Base-by-base conservation (phyloP, 768 basidiomycete species). In the Panellus pusillus region DNA sequence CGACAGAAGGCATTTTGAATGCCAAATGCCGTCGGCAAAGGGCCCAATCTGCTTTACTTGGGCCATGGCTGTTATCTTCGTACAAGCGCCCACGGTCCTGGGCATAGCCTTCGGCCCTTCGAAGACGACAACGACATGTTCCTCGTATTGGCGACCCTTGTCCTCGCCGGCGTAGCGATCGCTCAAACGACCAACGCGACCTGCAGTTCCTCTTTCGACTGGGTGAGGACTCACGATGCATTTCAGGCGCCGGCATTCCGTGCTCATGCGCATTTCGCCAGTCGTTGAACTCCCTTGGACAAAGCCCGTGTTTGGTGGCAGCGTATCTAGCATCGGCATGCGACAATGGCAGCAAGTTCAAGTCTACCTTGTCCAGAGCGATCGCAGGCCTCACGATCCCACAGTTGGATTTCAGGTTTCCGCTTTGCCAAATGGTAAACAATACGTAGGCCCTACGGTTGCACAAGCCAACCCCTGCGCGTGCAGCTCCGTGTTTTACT, bases 401-500 rank as follows among this genome's bases (percentile, higher is more conserved):
- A 17, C 48, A 76, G 75, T 52, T 15, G 24, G 24, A 24, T 79
- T 76, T 57, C 63, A 54, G 6, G 62, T 81, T 18, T 61, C 60
- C 19, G 63, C 59, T 6, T 65, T 75, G 1, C 52, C 74, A 36
- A 61, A 56, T 3, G 37, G 45, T 6, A 66, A 61, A 24, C 66
- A 70, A 14, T 79, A 78, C 57, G 56, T 68, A 42, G 74, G 76
- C 1, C 78, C 79, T 8, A 63, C 64, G 15, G 12, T 51, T 28
- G 54, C 42, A 8, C 55, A 65, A 19, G 73, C 67, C 14, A 78
- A 75, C 47, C n/a, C 55, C n/a, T 82, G 82, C 62, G 65, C 65
- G 56, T 82, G 81, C 64, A 80, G 75, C 58, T 72, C 79, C 0
- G 77, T 82, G 11, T 75, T 76, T 42, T 83, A 82, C 65, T 75